A percentile compares a stretch with the other conserved stretches of the same genome.
Evolutionary conservation across 2,329 filamentous ascomycete species (phyloP).

Genomic region (Aspergillus fischeri): DNA sequence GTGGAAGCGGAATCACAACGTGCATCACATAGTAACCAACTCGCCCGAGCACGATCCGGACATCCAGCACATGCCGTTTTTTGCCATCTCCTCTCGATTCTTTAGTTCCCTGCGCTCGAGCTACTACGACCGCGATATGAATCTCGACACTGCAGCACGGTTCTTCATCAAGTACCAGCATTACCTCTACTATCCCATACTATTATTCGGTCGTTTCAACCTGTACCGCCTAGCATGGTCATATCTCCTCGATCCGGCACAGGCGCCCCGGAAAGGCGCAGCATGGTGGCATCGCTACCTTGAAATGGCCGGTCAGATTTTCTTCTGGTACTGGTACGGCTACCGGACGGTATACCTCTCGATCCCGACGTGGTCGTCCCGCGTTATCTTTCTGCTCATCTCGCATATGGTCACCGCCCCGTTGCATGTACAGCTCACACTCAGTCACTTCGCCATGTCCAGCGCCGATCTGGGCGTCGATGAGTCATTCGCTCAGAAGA

Average conservation of each 20-base stretch:
- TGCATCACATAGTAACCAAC: conserved; percentile 97
- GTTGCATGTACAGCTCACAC: conserved; percentile 82
- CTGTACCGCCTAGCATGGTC: conserved; percentile 78
- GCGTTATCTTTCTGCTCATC: conserved; percentile 71
- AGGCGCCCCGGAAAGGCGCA: conserved; percentile 68
- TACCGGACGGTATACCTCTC: conserved; percentile 72
- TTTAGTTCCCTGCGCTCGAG: conserved; percentile 66
- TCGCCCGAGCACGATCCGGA: conserved; percentile 93
- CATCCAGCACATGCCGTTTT: conserved; percentile 86
- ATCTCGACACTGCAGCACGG: conserved; percentile 70
- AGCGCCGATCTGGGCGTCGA: conserved; percentile 77
- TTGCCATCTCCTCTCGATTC: conserved; percentile 74
- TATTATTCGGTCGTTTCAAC: conserved; percentile 80
- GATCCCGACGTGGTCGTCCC: conserved; percentile 65
- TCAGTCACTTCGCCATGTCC: conserved; percentile 95
- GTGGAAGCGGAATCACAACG: conserved; percentile 97
- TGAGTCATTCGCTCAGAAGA: conserved; percentile 85
- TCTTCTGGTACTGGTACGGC: conserved; percentile 86
- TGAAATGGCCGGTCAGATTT: conserved; percentile 69
- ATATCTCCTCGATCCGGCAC: conserved; percentile 61
- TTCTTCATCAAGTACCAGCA: conserved; percentile 69
- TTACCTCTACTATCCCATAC: conserved; percentile 77
- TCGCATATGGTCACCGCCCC: conserved; percentile 78
- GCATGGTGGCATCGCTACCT: conserved; percentile 80
- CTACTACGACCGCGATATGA: conserved; percentile 78